Conservation (phyloP, 1,284 basidiomycete genomes). For the Naganishia albida region DNA sequence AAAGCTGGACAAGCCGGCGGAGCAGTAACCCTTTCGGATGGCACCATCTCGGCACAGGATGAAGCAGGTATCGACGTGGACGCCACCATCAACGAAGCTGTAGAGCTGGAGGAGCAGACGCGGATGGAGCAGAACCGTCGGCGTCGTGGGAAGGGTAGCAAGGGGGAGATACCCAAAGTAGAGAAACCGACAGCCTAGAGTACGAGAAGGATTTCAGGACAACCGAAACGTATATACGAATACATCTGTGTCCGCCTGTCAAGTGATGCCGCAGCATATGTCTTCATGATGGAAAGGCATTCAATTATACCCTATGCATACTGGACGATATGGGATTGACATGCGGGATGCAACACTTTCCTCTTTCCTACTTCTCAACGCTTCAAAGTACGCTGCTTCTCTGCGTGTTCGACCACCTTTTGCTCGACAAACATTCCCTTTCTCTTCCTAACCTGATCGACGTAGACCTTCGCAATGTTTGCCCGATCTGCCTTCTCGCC, state of each 20-base stretch:
- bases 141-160: conserved; percentile 27
- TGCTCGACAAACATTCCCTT: conserved; percentile 95
- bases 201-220: no score
- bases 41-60: neutral
- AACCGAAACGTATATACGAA: no score
- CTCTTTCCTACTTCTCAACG: conserved; percentile 55
- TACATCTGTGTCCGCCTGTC: no score
- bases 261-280: no score
- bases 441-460: conserved; percentile 85
- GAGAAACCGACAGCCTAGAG: neutral
- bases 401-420: conserved; percentile 89
- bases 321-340: no score
- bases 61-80: conserved; percentile 41
- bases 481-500: conserved; percentile 92
- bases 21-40: neutral
- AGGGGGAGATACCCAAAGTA: conserved; percentile 19
- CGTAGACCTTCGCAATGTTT: conserved; percentile 92
- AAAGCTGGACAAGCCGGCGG: no score
- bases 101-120: conserved; percentile 43
- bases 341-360: no score
- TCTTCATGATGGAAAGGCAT: no score
- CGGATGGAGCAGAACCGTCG: conserved; percentile 35
- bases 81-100: conserved; percentile 48
- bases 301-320: no score
- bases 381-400: conserved; percentile 96